Conservation (phyloP, 257 asterid species). For the Linderniella brevidens region DNA sequence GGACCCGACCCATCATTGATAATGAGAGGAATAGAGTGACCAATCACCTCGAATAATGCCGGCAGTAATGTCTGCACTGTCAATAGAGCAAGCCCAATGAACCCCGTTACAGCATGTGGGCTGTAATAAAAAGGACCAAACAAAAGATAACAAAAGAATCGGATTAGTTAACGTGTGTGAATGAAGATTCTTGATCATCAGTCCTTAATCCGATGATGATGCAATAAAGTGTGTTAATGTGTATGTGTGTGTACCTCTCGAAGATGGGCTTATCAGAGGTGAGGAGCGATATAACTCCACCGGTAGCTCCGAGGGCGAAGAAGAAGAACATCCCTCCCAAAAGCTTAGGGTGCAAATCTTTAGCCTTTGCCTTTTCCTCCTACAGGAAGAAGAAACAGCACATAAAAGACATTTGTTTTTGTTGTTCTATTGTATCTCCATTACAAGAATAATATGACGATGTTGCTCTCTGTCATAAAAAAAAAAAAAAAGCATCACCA, state of each 20-base stretch:
- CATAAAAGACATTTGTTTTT: too few relatives aligned
- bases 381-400: slow-evolving; percentile 5
- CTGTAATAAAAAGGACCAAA: slow-evolving; percentile 13
- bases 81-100: slow-evolving; percentile 27
- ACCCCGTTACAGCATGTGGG: slow-evolving; percentile 35
- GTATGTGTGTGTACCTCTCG: slow-evolving; percentile 34
- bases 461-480: background rate
- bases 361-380: slow-evolving; percentile 97
- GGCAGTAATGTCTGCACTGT: slow-evolving; percentile 24
- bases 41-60: slow-evolving; percentile 13
- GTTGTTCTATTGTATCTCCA: background rate
- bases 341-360: slow-evolving; percentile 90
- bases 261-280: slow-evolving; percentile 81
- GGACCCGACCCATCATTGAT: too few relatives aligned
- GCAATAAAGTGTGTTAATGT: background rate
- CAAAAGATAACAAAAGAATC: background rate
- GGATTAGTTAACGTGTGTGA: background rate
- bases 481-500: slow-evolving; percentile 20
- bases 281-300: slow-evolving; percentile 73
- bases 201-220: too few relatives aligned
- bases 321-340: slow-evolving; percentile 93
- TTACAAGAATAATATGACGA: background rate
- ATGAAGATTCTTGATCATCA: background rate
- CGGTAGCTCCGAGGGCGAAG: slow-evolving; percentile 94
- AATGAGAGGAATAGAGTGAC: too few relatives aligned